A percentile compares a stretch with the other conserved stretches of the same genome.
Conservation (phyloP, 805 yeast species). For the Monosporozyma servazzii region DNA sequence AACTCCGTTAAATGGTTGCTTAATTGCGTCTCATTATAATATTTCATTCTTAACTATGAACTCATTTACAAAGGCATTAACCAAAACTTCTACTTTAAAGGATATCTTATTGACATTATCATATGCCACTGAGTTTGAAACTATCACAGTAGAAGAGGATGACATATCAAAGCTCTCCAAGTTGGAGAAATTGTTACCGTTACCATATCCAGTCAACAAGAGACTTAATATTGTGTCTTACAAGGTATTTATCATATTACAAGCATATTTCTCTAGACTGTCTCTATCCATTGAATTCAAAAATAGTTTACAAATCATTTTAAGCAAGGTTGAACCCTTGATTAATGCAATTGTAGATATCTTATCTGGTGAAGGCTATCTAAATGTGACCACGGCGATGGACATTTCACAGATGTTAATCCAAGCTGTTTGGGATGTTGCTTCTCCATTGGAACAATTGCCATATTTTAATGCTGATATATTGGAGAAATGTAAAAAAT, state of each 20-base stretch:
- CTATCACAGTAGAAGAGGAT: slow-evolving; percentile 49
- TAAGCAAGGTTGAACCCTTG: slow-evolving; percentile 42
- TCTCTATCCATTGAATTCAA: slow-evolving; percentile 52
- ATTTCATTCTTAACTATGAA: slow-evolving; percentile 61
- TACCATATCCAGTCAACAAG: slow-evolving; percentile 35
- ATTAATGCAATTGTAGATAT: slow-evolving; percentile 65
- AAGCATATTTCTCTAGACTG: slow-evolving; percentile 70
- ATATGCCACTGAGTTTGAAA: slow-evolving; percentile 66
- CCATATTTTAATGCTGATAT: slow-evolving; percentile 51
- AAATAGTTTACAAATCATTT: slow-evolving; percentile 45
- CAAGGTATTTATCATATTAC: slow-evolving; percentile 68
- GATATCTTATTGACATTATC: slow-evolving; percentile 57
- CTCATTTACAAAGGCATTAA: slow-evolving; percentile 42
- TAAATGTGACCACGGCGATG: slow-evolving; percentile 74
- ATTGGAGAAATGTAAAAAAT: slow-evolving; percentile 44
- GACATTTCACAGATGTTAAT: slow-evolving; percentile 82
- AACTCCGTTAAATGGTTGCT: slow-evolving; percentile 56
- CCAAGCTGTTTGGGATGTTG: slow-evolving; percentile 80
- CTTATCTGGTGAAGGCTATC: slow-evolving; percentile 67
- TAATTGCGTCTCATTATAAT: slow-evolving; percentile 67
- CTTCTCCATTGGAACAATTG: slow-evolving; percentile 68
- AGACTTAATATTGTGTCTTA: slow-evolving; percentile 42
- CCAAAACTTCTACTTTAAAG: slow-evolving; percentile 47
- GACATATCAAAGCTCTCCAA: slow-evolving; percentile 44
- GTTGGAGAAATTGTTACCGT: slow-evolving; percentile 53